Evolutionary conservation across 495 filamentous ascomycete species (phyloP).

Genomic region (Baudoinia panamericana): DNA sequence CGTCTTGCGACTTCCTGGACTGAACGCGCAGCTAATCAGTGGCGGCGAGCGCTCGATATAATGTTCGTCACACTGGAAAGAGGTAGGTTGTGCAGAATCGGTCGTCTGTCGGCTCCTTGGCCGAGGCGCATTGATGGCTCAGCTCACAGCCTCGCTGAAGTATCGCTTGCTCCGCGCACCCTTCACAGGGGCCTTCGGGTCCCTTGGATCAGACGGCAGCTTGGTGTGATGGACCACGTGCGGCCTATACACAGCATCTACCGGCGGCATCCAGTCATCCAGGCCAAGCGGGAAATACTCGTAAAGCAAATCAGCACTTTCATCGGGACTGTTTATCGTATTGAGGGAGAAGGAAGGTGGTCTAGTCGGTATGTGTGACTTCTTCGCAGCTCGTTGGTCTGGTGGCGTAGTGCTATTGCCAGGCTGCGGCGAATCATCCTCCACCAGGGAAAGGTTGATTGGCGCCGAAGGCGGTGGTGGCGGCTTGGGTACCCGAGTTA

Average conservation of each 20-base stretch:
- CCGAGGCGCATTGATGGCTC: no score
- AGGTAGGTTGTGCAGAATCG: no score
- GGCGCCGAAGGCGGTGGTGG: constrained; percentile 31
- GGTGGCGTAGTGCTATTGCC: constrained; percentile 7
- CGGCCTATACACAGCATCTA: constrained; percentile 83
- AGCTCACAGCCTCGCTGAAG: constrained; percentile 51
- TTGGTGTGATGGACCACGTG: constrained; percentile 85
- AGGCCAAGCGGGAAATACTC: constrained; percentile 83
- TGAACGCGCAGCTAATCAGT: no score
- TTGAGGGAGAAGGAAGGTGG: constrained; percentile 33
- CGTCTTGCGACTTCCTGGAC: no score
- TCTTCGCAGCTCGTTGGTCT: constrained; percentile 12
- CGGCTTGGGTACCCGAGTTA: constrained; percentile 16
- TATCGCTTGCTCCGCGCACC: constrained; percentile 64
- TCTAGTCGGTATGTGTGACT: constrained; percentile 17
- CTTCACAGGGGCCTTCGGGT: constrained; percentile 48
- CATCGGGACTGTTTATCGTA: constrained; percentile 40
- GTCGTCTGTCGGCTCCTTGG: no score
- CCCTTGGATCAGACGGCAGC: constrained; percentile 50
- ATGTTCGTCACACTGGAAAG: no score
- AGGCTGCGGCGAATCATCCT: constrained; percentile 43
- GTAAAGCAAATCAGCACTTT: constrained; percentile 68
- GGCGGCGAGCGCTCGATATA: no score
- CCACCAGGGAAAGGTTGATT: constrained; percentile 61
- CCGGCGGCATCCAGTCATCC: constrained; percentile 85